Conservation (phyloP, 345 rosid genomes). For the Camelina laxa region DNA sequence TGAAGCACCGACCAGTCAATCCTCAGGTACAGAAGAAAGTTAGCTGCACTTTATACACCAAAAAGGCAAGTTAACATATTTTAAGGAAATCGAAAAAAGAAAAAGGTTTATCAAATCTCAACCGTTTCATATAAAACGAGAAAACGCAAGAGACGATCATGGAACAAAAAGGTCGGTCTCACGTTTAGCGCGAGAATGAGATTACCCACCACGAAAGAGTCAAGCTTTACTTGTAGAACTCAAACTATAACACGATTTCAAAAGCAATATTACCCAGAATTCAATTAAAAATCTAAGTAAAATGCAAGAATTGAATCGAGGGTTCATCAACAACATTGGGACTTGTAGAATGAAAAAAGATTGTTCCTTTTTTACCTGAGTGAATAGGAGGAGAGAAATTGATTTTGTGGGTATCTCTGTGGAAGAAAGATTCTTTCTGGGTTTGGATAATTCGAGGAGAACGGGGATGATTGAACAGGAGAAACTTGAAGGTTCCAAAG, state of each 20-base stretch:
- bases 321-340: not conserved
- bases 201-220: slow-evolving; percentile 24
- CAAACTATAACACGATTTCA: slow-evolving; percentile 6
- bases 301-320: not conserved
- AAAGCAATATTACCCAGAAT: not conserved
- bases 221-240: slow-evolving; percentile 31
- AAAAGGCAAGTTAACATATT: not conserved
- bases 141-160: not conserved
- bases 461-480: not conserved
- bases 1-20: slow-evolving; percentile 35
- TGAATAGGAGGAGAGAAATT: not conserved
- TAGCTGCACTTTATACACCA: slow-evolving; percentile 38
- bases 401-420: not conserved
- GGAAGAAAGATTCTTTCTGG: not conserved
- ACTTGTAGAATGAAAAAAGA: not conserved
- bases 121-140: slow-evolving; percentile 16
- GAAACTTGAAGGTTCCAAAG: slow-evolving; percentile 1
- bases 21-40: slow-evolving; percentile 28
- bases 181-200: slow-evolving; percentile 32
- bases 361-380: not conserved
- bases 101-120: not conserved
- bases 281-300: not conserved
- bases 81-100: not conserved
- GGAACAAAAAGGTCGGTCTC: slow-evolving; percentile 14
- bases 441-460: not conserved